phyloP scores from a whole-genome alignment of 176 grass and related monocot species.

The Alopecurus myosuroides region DNA sequence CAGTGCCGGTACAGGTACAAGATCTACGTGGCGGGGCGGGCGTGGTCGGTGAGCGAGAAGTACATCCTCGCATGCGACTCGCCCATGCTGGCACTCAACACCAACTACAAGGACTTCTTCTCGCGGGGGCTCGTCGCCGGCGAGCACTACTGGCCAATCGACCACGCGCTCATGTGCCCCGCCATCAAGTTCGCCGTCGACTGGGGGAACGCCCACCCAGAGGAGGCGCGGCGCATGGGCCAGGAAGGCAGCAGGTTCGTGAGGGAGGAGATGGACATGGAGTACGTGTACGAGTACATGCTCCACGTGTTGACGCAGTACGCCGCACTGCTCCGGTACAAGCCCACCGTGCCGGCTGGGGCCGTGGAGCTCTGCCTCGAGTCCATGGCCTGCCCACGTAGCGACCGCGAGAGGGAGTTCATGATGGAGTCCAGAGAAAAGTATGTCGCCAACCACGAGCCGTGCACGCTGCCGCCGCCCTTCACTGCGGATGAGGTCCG shows the following conservation, averaged over 20 bases:
- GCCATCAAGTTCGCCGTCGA: conserved; percentile 62
- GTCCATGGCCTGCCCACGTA: conserved; percentile 43
- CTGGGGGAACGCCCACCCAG: conserved; percentile 72
- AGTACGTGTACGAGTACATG: conserved; percentile 92
- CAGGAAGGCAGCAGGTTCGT: conserved; percentile 44
- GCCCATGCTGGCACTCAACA: conserved; percentile 44
- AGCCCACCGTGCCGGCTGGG: conserved; percentile 54
- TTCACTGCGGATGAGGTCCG: conserved; percentile 35
- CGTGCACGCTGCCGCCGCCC: conserved; percentile 50
- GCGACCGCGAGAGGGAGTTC: conserved; percentile 10
- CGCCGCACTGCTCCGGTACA: conserved; percentile 60
- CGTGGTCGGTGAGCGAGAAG: conserved; percentile 88
- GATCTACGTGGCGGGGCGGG: conserved; percentile 62
- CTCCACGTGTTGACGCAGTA: conserved; percentile 71
- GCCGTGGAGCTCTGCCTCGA: conserved; percentile 63
- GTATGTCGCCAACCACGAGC: conserved; percentile 31
- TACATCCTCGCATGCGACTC: too few species aligned
- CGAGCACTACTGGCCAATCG: conserved; percentile 73
- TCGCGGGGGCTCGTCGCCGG: conserved; percentile 61
- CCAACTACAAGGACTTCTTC: conserved; percentile 64
- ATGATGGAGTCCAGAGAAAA: conserved; percentile 73
- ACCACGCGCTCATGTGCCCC: conserved; percentile 31
- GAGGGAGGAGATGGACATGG: conserved; percentile 53
- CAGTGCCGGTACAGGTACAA: conserved; percentile 77
- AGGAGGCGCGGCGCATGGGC: conserved; percentile 38